phyloP scores from a whole-genome alignment of 1,139 yeast genomes.

The Candida frijolesensis region DNA sequence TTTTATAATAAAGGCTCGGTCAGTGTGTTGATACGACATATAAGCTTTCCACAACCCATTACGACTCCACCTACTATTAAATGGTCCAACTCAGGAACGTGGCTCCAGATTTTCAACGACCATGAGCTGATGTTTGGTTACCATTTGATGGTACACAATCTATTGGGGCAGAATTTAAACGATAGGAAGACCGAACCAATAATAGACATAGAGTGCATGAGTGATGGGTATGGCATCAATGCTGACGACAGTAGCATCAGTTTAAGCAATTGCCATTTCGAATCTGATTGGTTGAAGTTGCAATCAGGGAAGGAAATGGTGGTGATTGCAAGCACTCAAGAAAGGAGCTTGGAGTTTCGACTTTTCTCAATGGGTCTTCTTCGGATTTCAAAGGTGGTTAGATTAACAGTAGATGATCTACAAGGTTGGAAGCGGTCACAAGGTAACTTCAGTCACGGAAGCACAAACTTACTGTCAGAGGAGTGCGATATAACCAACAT shows the following conservation, averaged over 20 bases:
- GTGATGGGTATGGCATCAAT: slow-evolving; percentile 18
- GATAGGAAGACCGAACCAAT: slow-evolving; percentile 17
- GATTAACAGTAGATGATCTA: slow-evolving; percentile 1
- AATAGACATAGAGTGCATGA: slow-evolving; percentile 21
- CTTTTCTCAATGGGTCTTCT: slow-evolving; percentile 23
- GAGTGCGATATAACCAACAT: slow-evolving; percentile 1
- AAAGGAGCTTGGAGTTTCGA: slow-evolving; percentile 17
- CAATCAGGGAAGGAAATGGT: slow-evolving; percentile 18
- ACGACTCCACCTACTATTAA: slow-evolving; percentile 21
- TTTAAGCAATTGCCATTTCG: slow-evolving; percentile 15
- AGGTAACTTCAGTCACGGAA: background rate
- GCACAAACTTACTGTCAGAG: background rate
- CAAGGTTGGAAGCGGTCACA: slow-evolving; percentile 12
- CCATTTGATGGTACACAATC: slow-evolving; percentile 28
- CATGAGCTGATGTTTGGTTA: slow-evolving; percentile 32
- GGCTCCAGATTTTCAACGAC: slow-evolving; percentile 34
- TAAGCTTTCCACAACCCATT: slow-evolving; percentile 22
- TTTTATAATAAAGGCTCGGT: slow-evolving; percentile 38
- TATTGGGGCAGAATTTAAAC: slow-evolving; percentile 23
- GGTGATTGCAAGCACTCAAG: slow-evolving; percentile 17
- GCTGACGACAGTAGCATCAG: slow-evolving; percentile 8
- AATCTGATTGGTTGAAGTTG: slow-evolving; percentile 10
- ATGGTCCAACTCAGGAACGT: slow-evolving; percentile 41
- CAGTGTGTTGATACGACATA: slow-evolving; percentile 28
- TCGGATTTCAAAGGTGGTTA: slow-evolving; percentile 17